phyloP scores from a whole-genome alignment of 2,329 filamentous ascomycete genomes.

The Cadophora luteo-olivacea region DNA sequence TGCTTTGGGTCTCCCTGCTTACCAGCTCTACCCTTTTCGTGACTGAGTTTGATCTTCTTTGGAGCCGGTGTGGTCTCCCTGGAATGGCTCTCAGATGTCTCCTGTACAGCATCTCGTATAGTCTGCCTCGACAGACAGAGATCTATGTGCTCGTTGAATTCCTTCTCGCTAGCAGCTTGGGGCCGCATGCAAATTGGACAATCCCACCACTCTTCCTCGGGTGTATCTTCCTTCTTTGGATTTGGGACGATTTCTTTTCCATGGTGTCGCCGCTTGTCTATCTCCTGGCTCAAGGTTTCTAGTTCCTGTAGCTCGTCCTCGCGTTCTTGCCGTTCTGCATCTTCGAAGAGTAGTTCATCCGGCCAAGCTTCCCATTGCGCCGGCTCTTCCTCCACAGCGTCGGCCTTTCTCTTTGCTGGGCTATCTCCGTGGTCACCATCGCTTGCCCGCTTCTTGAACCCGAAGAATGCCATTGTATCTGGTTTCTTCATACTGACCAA shows the following conservation, averaged over 20 bases:
- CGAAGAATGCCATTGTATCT: conserved; percentile 81
- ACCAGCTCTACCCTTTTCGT: conserved; percentile 25
- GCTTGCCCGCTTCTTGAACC: conserved; percentile 53
- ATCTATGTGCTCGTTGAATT: conserved; percentile 93
- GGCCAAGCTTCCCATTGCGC: conserved; percentile 72
- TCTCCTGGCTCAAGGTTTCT: conserved; percentile 64
- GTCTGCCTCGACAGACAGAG: conserved; percentile 85
- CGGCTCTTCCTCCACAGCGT: conserved; percentile 50
- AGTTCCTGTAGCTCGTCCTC: conserved; percentile 67
- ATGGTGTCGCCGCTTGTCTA: conserved; percentile 48
- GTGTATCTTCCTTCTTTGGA: conserved; percentile 43
- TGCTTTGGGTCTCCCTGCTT: conserved; percentile 31
- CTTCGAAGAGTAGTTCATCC: conserved; percentile 67
- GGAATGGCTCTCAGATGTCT: conserved; percentile 37
- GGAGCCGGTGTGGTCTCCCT: conserved; percentile 28
- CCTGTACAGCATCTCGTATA: conserved; percentile 82
- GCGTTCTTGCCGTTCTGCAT: conserved; percentile 63
- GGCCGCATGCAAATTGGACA: conserved; percentile 88
- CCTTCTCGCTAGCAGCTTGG: conserved; percentile 74
- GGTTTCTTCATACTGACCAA: conserved; percentile 85
- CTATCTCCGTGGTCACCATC: conserved; percentile 27
- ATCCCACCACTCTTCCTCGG: conserved; percentile 68
- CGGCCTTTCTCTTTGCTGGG: conserved; percentile 48
- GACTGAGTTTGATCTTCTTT: conserved; percentile 30
- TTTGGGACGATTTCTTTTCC: conserved; percentile 60